phyloP scores from a whole-genome alignment of 2,329 filamentous ascomycete genomes.

The Xylariales sp. region DNA sequence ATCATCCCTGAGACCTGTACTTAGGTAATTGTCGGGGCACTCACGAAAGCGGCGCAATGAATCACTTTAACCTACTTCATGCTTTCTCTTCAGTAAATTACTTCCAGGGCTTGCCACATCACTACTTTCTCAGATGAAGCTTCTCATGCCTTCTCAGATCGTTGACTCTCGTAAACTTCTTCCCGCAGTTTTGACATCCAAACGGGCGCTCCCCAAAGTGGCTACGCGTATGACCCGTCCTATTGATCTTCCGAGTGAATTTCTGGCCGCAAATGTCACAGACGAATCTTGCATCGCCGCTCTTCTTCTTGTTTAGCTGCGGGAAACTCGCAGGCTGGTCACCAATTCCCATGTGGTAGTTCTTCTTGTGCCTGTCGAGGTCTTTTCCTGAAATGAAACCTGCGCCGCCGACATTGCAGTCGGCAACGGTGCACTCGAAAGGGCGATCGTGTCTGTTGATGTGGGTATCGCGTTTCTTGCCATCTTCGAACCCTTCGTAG shows the following conservation, averaged over 20 bases:
- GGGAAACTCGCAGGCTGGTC: background rate
- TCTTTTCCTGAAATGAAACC: conserved; percentile 6
- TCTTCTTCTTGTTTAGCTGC: conserved; percentile 4
- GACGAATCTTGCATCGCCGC: background rate
- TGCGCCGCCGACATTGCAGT: conserved; percentile 1
- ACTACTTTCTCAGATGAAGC: conserved; percentile 3
- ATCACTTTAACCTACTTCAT: too few species aligned
- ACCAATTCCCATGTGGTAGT: background rate
- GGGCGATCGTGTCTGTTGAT: conserved; percentile 3
- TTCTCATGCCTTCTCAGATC: conserved; percentile 10
- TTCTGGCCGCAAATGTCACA: conserved; percentile 6
- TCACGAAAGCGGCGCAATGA: too few species aligned
- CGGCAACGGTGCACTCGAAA: conserved; percentile 1
- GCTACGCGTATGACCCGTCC: conserved; percentile 1
- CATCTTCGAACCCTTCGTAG: conserved; percentile 5
- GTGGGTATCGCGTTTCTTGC: background rate
- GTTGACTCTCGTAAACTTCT: conserved; percentile 9
- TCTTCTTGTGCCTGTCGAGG: conserved; percentile 8
- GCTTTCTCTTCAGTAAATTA: too few species aligned
- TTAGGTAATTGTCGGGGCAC: too few species aligned
- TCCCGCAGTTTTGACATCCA: conserved; percentile 1
- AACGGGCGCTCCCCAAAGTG: conserved; percentile 7
- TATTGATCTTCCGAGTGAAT: conserved; percentile 9
- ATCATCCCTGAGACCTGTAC: too few species aligned
- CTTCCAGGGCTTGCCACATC: background rate